Evolutionary conservation across 1,284 basidiomycete species (phyloP), one percentile per base, ranked within the genome.

Genomic region (Ceratobasidium sp.): DNA sequence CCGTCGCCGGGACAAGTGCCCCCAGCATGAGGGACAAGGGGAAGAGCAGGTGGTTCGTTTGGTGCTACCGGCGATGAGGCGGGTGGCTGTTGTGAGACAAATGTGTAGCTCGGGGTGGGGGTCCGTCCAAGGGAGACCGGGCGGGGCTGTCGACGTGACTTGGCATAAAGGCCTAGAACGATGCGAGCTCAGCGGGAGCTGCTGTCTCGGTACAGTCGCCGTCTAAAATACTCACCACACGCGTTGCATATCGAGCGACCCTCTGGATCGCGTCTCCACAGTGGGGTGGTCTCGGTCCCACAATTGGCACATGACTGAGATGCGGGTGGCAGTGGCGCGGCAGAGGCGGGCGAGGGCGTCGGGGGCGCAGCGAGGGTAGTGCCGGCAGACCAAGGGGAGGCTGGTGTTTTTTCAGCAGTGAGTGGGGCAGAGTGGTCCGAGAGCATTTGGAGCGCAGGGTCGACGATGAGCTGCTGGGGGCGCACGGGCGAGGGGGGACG

Each of bases 1-100:
- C 96, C 96, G 85, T 97, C 96, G 78, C 96, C 96, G 6, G 96
- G 96, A 85, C 96, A 98, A 23, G 96, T 96, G 67, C 96, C 94
- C 67, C 88, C 87, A 67, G 79, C 78, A 79, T 84, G 84, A 75
- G 81, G 79, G 71, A 38, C 57, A 44, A 68, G 55, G 20, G 66
- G 35, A 54, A 69, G 60, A 16, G 75, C 33, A 35, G 77, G 68
- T 20, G 79, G 78, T 27, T 73, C 77, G 46, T 75, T 79, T 74
- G 75, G 78, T 52, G 71, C 62, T 55, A 79, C 59, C 64, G 75
- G 54, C 33, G 78, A 78, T 41, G 67, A 35, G 64, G 57, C 55
- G 57, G 77, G 54, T 30, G 59, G 81, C 81, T 76, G 83, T 79
- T 38, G 82, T 79, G 84, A 85, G 74, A 83, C 85, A 80, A 82